phyloP scores from a whole-genome alignment of 352 stramenopile genomes.

The Thalassiosira livingstoniorum region DNA sequence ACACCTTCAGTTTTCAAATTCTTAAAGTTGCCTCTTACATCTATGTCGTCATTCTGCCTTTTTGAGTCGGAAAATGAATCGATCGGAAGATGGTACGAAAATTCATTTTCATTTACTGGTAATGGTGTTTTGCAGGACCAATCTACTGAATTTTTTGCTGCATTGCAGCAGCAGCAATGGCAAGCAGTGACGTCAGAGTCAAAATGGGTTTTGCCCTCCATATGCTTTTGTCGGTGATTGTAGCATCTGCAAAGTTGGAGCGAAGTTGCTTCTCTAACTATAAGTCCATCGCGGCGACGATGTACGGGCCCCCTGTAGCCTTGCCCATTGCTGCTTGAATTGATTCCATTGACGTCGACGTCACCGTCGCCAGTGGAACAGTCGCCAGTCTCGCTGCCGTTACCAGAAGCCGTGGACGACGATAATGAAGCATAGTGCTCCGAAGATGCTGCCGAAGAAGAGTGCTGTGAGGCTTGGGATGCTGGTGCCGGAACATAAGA shows the following conservation, averaged over 20 bases:
- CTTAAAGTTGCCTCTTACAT: not conserved
- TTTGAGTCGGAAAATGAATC: not conserved
- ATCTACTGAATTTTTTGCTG: slow-evolving; percentile 14
- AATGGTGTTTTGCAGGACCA: no score
- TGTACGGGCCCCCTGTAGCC: no score
- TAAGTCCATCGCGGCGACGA: no score
- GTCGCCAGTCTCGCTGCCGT: not conserved
- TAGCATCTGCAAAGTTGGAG: slow-evolving; percentile 37
- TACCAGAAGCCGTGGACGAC: not conserved
- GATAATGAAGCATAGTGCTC: not conserved
- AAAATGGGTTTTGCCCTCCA: slow-evolving; percentile 1
- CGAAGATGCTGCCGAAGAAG: not conserved
- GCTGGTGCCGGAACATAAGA: slow-evolving; percentile 11
- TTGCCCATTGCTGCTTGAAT: no score
- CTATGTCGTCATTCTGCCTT: not conserved
- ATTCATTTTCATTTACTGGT: no score
- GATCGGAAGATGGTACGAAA: not conserved
- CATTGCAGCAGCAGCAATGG: slow-evolving; percentile 33
- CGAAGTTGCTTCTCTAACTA: slow-evolving; percentile 22
- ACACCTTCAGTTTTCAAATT: not conserved
- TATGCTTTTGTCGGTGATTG: not conserved
- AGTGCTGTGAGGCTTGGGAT: not conserved
- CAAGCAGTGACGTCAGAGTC: slow-evolving; percentile 38
- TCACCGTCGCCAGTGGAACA: not conserved
- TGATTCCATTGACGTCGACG: slow-evolving; percentile 2